Conservation (phyloP, 1,284 basidiomycete genomes). For the Cutaneotrichosporon spelunceum region DNA sequence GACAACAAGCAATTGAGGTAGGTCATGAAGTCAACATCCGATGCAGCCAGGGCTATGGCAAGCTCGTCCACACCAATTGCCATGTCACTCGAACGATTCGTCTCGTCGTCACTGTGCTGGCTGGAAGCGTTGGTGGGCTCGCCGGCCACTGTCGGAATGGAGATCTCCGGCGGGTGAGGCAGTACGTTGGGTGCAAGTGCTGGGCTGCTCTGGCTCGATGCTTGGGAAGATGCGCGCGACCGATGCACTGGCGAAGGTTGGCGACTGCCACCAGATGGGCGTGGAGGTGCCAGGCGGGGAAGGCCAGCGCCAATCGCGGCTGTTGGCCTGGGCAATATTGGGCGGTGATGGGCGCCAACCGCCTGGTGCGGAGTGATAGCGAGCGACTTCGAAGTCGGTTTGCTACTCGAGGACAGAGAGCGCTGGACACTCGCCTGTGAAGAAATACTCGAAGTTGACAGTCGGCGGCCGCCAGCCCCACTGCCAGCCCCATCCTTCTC, state of each 20-base stretch:
- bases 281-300: conserved; percentile 14
- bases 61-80: conserved; percentile 24
- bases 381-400: conserved; percentile 35
- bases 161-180: conserved; percentile 10
- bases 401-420: conserved; percentile 30
- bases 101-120: neutral
- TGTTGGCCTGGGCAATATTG: conserved; percentile 35
- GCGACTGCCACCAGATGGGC: conserved; percentile 15
- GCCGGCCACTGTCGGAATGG: conserved; percentile 1
- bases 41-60: conserved; percentile 19
- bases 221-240: conserved; percentile 18
- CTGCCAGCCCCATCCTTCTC: conserved; percentile 12
- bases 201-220: conserved; percentile 21
- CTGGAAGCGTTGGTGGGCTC: neutral
- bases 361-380: conserved; percentile 29
- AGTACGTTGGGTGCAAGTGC: conserved; percentile 1
- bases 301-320: neutral
- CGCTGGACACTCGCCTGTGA: conserved; percentile 30
- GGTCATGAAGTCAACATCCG: conserved; percentile 30
- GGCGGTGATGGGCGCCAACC: conserved; percentile 22
- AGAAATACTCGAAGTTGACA: conserved; percentile 30
- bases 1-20: conserved; percentile 28
- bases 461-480: conserved; percentile 15
- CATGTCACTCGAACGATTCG: conserved; percentile 16
- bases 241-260: conserved; percentile 21